These are phyloP conservation scores for Podaxis carcinomalis DNA, from an alignment of 768 basidiomycete genomes.

Conservation along the genomic window DNA sequence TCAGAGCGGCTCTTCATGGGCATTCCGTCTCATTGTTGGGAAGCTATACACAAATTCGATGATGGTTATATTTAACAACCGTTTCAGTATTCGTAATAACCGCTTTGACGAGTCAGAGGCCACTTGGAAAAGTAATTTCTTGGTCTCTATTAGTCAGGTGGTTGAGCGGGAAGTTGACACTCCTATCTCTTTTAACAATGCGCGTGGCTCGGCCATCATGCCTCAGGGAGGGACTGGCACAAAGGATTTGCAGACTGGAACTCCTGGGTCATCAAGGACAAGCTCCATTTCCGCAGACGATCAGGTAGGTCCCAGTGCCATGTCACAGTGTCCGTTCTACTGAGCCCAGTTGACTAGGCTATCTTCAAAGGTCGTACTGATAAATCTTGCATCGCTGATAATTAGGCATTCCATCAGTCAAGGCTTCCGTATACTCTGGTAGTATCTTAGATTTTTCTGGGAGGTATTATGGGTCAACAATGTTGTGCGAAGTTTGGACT, in stretches of 20 bases:
- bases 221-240: neutral
- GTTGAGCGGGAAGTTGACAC: neutral
- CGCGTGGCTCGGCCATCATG: neutral
- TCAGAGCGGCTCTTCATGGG: constrained; percentile 6
- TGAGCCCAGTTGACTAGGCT: neutral
- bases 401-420: too few species aligned
- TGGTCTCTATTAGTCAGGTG: neutral
- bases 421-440: too few species aligned
- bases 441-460: too few species aligned
- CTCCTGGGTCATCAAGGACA: neutral
- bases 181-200: neutral
- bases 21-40: constrained; percentile 10
- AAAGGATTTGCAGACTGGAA: neutral
- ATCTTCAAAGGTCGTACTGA: neutral
- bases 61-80: constrained; percentile 17
- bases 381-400: neutral
- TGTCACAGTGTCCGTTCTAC: neutral
- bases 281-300: neutral
- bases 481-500: too few species aligned
- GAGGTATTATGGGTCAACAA: too few species aligned
- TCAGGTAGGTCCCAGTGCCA: neutral
- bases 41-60: constrained; percentile 17
- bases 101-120: neutral
- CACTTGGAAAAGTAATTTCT: neutral
- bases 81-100: neutral